A percentile compares a stretch with the other conserved stretches of the same genome.
phyloP scores from a whole-genome alignment of 2,329 filamentous ascomycete genomes.

The Tolypocladium album region DNA sequence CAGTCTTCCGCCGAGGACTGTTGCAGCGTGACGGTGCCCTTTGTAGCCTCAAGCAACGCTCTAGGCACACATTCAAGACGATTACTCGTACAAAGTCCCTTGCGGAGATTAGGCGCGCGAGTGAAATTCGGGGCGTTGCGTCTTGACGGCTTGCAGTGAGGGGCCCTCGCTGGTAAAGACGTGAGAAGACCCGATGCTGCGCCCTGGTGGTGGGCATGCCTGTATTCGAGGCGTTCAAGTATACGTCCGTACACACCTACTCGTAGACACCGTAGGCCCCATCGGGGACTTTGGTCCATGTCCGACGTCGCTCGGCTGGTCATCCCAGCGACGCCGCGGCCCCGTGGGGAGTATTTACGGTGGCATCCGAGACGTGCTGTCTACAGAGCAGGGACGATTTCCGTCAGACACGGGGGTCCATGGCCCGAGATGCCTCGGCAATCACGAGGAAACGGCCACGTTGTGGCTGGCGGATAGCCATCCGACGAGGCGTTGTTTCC shows the following conservation, averaged over 20 bases:
- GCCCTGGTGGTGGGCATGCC: not conserved
- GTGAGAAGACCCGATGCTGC: not conserved
- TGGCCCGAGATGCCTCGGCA: not conserved
- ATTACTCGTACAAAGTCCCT: not conserved
- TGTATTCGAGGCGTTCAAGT: not conserved
- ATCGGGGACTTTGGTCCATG: not conserved
- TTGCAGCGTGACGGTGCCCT: not conserved
- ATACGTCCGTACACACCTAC: not conserved
- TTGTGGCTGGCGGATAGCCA: not conserved
- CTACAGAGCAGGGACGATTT: not conserved
- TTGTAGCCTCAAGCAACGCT: not conserved
- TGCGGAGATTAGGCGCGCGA: not conserved
- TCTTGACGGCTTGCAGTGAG: not conserved
- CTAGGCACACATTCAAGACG: not conserved
- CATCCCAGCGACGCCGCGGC: not conserved
- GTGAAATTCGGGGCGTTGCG: not conserved
- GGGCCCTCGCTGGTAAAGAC: not conserved
- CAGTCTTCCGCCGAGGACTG: not conserved
- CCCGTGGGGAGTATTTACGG: not conserved
- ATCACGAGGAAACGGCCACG: not conserved
- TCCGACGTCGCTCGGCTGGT: not conserved
- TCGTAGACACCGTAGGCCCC: not conserved
- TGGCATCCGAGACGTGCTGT: not conserved
- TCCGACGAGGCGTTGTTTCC: not conserved
- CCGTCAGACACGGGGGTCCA: not conserved